Conservation (phyloP, 2,329 filamentous ascomycete genomes). For the Alternaria brassicae region DNA sequence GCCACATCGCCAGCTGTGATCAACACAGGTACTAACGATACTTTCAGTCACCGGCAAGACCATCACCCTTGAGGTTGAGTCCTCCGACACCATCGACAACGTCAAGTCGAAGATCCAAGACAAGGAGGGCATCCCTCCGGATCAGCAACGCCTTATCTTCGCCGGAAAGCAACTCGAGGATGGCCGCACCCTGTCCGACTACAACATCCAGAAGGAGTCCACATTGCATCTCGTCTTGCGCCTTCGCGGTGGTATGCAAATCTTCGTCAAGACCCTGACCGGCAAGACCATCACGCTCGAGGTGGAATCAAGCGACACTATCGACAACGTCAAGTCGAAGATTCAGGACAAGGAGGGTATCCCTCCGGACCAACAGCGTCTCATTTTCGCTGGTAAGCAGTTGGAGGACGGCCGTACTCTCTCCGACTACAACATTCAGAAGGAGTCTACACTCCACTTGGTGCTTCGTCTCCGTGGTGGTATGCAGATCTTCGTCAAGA, state of each 20-base stretch:
- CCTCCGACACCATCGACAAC: slow-evolving; percentile 51
- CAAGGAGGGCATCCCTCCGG: slow-evolving; percentile 66
- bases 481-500: slow-evolving; percentile 67
- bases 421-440: slow-evolving; percentile 94
- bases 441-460: slow-evolving; percentile 85
- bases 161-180: slow-evolving; percentile 66
- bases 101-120: slow-evolving; percentile 60
- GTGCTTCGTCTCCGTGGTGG: slow-evolving; percentile 88
- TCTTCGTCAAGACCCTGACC: slow-evolving; percentile 70
- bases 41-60: slow-evolving; percentile 64
- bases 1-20: slow-evolving; percentile 36
- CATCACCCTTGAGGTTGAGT: slow-evolving; percentile 56
- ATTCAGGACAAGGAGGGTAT: slow-evolving; percentile 99
- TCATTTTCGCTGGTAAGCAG: slow-evolving; percentile 97
- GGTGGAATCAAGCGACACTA: slow-evolving; percentile 79
- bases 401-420: slow-evolving; percentile 92
- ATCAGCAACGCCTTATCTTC: slow-evolving; percentile 66
- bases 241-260: slow-evolving; percentile 69
- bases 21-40: slow-evolving; percentile 27
- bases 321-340: slow-evolving; percentile 96
- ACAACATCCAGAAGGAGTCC: slow-evolving; percentile 67
- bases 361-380: slow-evolving; percentile 91
- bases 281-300: slow-evolving; percentile 72
- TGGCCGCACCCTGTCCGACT: slow-evolving; percentile 62
- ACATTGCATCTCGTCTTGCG: slow-evolving; percentile 79